Evolutionary conservation across 805 yeast species (phyloP), one percentile per base, ranked within the genome.

Genomic region (Candida silvicultrix): DNA sequence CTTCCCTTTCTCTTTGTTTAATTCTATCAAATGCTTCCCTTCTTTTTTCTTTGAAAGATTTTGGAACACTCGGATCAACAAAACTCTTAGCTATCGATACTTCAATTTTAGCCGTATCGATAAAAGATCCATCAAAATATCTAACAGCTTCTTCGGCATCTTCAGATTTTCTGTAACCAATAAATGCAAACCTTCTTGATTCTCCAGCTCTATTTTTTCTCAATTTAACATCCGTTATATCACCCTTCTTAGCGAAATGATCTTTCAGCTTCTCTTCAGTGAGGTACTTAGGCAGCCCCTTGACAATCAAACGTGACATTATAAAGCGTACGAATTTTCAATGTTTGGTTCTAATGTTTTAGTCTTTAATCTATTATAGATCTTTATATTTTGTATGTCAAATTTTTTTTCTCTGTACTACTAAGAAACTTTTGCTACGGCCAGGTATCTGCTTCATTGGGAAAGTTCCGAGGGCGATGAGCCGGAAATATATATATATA

Each of bases 281-380:
- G 49, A 80, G 74, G 61, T 85, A 86, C 52, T 72, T 69, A 9
- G 98, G 98, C 43, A 92, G 73, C 39, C 95, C 94, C 63, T 88
- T 92, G 7, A 92, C 95, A 56, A 92, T 92, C 44, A 92, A 76
- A 67, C 98, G 85, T 19, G 98, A 90, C 86, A 80, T 80, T 9
- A 10, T 40, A 15, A 15, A 28, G 12, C 9, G 25, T 23, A 10
- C 4, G 14, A 11, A 7, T 10, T 28, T 10, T 28, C 31, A 28
- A 28, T 28, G 9, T 28, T 28, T 10, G 12, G 31, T 10, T 28
- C 14, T 28, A 7, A 4, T 16, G 12, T 7, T 32, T n/a, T 12
- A 15, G n/a, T 32, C n/a, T 8, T 32, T 15, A 16, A 16, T 32
- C 19, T 12, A 32, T 10, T 32, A n/a, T n/a, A 32, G 36, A 32